Evolutionary conservation across 176 grass and related monocot genomes (phyloP), one percentile per base, ranked within the genome.

Genomic region (Eragrostis nindensis): DNA sequence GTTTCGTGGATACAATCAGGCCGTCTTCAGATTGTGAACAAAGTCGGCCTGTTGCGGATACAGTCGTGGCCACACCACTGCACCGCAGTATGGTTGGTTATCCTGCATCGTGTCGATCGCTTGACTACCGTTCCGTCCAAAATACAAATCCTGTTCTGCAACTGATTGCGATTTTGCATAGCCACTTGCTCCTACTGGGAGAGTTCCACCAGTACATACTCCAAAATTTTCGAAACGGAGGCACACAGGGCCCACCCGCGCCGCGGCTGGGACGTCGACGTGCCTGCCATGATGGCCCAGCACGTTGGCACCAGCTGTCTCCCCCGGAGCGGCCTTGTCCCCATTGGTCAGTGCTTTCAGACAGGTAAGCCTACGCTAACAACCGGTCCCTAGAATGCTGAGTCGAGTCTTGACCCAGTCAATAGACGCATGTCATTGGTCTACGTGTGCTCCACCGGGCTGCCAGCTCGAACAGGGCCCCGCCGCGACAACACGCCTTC

Each of bases 331-430:
- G 41, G 49, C 10, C 29, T 3, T 72, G 38, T 44, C 73, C 15
- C 18, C 45, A 39, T 77, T 47, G 11, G 66, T 63, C 43, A 54
- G 36, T 32, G 22, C 65, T 60, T 60, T 24, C 27, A 6, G 27
- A 76, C 78, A 76, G 53, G 62, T 82, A 62, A 76, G 64, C 85
- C 78, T 87, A 87, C 66, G 67, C 66, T 29, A 53, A 36, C 44
- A 24, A 69, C 56, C 77, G 18, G 2, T 50, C 57, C 57, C 55
- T 61, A 6, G 4, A 0, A 22, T 12, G 22, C 11, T 53, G 11
- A 11, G 16, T 32, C 38, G 60, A 16, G 7, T 11, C 50, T 30
- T 46, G 40, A 61, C 67, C 66, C 1, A n/a, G n/a, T n/a, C n/a
- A 74, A 26, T 36, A 55, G 24, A 11, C 50, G 29, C 52, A 30